A percentile compares a stretch with the other conserved stretches of the same genome.
Conservation (phyloP, 257 asterid species). For the Coffea canephora region DNA sequence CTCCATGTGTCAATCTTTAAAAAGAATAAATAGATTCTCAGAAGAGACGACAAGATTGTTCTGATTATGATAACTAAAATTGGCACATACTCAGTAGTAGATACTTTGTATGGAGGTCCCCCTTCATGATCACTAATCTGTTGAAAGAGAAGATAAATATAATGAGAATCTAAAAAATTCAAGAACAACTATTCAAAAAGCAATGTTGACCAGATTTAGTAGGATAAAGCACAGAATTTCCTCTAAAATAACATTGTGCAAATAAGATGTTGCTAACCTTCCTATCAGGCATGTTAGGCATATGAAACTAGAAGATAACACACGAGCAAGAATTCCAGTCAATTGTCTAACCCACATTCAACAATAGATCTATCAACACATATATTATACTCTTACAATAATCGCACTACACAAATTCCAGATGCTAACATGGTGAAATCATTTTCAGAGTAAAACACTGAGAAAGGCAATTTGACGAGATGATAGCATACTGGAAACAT, state of each 20-base stretch:
- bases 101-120: slow-evolving; percentile 86
- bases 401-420: not conserved
- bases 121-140: slow-evolving; percentile 76
- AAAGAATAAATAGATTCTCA: not conserved
- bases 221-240: not conserved
- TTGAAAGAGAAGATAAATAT: slow-evolving; percentile 13
- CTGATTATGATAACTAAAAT: slow-evolving; percentile 1
- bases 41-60: not conserved
- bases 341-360: not conserved
- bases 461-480: too few relatives aligned
- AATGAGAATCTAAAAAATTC: not conserved
- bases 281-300: not conserved
- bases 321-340: not conserved
- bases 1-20: not conserved
- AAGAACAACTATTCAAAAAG: not conserved
- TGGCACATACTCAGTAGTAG: slow-evolving; percentile 59
- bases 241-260: not conserved
- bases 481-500: slow-evolving; percentile 67
- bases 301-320: not conserved
- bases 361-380: not conserved
- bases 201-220: not conserved
- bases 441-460: not conserved
- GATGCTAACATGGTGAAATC: not conserved
- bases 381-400: not conserved
- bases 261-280: not conserved